These are phyloP conservation scores for Pythium scleroteichum DNA, from an alignment of 352 stramenopile species.

Conservation along the genomic window DNA sequence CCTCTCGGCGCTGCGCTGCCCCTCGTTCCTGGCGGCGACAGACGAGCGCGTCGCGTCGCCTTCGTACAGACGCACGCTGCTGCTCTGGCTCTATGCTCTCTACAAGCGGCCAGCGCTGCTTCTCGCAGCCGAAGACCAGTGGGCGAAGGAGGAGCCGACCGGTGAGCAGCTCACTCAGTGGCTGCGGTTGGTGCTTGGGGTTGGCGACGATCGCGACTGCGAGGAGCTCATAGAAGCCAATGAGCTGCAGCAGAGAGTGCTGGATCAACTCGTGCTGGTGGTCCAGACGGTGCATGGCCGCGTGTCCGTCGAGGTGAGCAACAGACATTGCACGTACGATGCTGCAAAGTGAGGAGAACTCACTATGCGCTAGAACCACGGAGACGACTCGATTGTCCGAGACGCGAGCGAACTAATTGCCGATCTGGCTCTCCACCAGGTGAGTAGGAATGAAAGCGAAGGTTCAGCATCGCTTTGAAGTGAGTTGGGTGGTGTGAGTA, in stretches of 20 bases:
- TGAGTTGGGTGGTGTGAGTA: neutral
- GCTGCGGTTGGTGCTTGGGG: constrained; percentile 34
- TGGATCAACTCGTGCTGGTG: constrained; percentile 21
- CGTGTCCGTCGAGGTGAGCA: constrained; percentile 44
- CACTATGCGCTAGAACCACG: constrained; percentile 10
- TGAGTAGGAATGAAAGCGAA: neutral
- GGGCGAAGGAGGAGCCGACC: constrained; percentile 34
- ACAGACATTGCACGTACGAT: no score
- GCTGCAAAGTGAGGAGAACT: neutral
- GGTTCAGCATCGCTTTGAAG: no score
- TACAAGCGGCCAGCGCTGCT: constrained; percentile 34
- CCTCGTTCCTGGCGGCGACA: constrained; percentile 30
- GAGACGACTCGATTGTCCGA: constrained; percentile 1
- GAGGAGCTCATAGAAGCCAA: constrained; percentile 27
- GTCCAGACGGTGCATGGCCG: constrained; percentile 50
- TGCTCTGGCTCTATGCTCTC: constrained; percentile 48
- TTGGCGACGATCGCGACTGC: constrained; percentile 31
- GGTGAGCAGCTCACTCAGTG: constrained; percentile 34
- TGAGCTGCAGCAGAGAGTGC: neutral
- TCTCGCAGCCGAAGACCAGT: constrained; percentile 31
- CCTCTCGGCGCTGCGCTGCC: constrained; percentile 38
- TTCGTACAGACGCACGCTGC: constrained; percentile 33
- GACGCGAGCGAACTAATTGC: constrained; percentile 14
- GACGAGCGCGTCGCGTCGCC: constrained; percentile 18
- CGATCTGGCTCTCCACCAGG: constrained; percentile 22